Evolutionary conservation across 331 rosid genomes (phyloP).

Genomic region (Malus hybrid): DNA sequence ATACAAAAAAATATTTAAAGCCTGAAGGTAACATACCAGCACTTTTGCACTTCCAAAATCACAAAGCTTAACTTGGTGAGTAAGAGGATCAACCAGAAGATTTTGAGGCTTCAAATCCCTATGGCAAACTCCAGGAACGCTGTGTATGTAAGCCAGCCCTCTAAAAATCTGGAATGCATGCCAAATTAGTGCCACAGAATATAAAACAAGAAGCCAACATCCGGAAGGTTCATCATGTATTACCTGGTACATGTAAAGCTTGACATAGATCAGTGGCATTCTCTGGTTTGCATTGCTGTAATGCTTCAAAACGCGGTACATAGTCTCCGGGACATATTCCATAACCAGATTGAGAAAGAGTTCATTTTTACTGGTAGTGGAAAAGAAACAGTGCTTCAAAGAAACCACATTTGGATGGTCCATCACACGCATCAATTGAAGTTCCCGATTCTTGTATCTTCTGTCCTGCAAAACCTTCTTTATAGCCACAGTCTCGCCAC

Average conservation of each 20-base stretch:
- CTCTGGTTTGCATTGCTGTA: constrained; percentile 74
- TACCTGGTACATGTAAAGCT: constrained; percentile 95
- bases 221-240: constrained; percentile 10
- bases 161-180: constrained; percentile 67
- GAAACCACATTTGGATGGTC: constrained; percentile 91
- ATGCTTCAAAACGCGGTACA: constrained; percentile 79
- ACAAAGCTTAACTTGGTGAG: constrained; percentile 93
- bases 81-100: constrained; percentile 94
- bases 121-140: constrained; percentile 91
- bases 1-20: background rate
- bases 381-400: constrained; percentile 93
- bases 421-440: constrained; percentile 96
- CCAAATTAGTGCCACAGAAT: constrained; percentile 8
- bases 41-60: constrained; percentile 98
- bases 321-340: constrained; percentile 95
- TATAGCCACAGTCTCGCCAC: constrained; percentile 64
- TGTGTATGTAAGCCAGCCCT: constrained; percentile 87
- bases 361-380: constrained; percentile 82
- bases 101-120: constrained; percentile 96
- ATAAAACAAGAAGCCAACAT: background rate
- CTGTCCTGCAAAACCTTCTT: constrained; percentile 51
- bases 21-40: constrained; percentile 47
- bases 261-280: constrained; percentile 84
- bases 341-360: constrained; percentile 95
- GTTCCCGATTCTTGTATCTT: constrained; percentile 85